Percentiles rank a stretch among this genome's conserved stretches.
These are phyloP conservation scores for Aspergillus japonicus DNA, from an alignment of 2,329 filamentous ascomycete genomes.

Conservation along the genomic window DNA sequence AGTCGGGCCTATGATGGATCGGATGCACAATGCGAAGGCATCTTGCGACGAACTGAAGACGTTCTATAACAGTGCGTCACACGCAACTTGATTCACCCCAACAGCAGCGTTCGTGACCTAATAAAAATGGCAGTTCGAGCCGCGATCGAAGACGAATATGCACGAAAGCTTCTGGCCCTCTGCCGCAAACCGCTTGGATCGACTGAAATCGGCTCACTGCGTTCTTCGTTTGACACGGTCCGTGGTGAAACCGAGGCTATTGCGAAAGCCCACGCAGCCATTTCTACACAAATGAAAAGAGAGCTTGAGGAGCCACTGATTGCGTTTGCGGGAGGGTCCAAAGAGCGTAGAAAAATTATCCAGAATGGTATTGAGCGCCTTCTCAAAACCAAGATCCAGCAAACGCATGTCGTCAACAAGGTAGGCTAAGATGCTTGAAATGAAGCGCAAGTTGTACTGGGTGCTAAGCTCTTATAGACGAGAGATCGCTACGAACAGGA, in stretches of 20 bases:
- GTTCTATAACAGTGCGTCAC: constrained; percentile 76
- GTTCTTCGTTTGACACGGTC: constrained; percentile 80
- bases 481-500: constrained; percentile 96
- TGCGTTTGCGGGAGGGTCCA: constrained; percentile 91
- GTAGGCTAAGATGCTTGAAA: constrained; percentile 44
- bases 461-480: constrained; percentile 53
- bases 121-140: constrained; percentile 64
- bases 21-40: constrained; percentile 91
- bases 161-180: constrained; percentile 80
- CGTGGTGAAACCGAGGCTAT: constrained; percentile 88
- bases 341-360: constrained; percentile 94
- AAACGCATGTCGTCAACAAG: constrained; percentile 90
- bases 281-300: constrained; percentile 90
- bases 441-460: neutral
- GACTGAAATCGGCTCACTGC: constrained; percentile 79
- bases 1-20: constrained; percentile 83
- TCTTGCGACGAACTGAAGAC: constrained; percentile 90
- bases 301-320: constrained; percentile 91
- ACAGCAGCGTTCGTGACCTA: constrained; percentile 3
- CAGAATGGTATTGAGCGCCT: constrained; percentile 93
- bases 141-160: constrained; percentile 94
- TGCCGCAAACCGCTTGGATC: constrained; percentile 87
- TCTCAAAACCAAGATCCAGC: constrained; percentile 87
- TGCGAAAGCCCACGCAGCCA: constrained; percentile 87
- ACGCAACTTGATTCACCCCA: neutral